Evolutionary conservation across 306 rosid species (phyloP), one percentile per base, ranked within the genome.

Genomic region (Trifolium fragiferum): DNA sequence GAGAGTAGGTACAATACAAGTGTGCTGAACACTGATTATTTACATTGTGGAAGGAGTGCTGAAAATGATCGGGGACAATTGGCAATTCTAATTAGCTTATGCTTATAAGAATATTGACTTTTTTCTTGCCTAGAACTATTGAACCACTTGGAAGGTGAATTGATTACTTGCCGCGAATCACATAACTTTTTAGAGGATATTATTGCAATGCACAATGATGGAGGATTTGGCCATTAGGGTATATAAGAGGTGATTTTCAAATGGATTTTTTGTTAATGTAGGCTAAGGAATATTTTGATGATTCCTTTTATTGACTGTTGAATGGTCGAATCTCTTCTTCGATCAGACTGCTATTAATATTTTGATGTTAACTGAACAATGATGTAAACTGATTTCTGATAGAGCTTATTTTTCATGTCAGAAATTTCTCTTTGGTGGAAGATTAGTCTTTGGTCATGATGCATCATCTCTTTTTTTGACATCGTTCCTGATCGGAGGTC

Each of bases 391-490:
- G 46, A 50, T 50, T 64, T 70, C 62, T 70, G 9, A 80, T 43
- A 23, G 55, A 37, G 14, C 30, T 50, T 51, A n/a, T 75, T 66
- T 49, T 21, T 55, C 40, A 25, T 88, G 75, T 13, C 81, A 91
- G 98, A 91, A 94, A 90, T 94, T 94, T 84, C 69, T 91, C 27
- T 88, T 79, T 76, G 91, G 97, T 6, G 98, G 97, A 77, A 88
- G 98, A 87, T 1, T 94, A 66, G 86, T 91, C 60, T 89, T 94
- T 8, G 98, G 98, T 57, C 87, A 84, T 1, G 98, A 91, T 69
- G 94, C 95, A 32, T 47, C 82, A 19, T 91, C 98, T 4, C 85
- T 91, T 50, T 83, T 71, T 78, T 76, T 90, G 69, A 94, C 97
- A 3, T 70, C 90, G 4, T 78, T 88, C 80, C 68, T 91, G 57